Evolutionary conservation across 805 yeast species (phyloP).

Genomic region (Sporopachydermia quercuum): DNA sequence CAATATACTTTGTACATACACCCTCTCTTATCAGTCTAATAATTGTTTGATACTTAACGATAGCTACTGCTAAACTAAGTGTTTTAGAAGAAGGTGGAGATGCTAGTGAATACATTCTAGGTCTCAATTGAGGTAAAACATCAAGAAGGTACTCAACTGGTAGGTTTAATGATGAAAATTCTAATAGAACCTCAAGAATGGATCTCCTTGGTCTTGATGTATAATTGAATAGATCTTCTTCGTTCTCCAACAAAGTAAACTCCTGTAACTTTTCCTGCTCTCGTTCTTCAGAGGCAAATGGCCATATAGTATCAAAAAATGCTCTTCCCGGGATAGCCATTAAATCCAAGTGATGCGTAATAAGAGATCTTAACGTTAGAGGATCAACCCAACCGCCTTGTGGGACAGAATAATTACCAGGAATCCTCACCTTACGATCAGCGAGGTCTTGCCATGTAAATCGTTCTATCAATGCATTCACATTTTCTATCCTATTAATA

Average conservation of each 20-base stretch:
- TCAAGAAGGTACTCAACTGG: constrained; percentile 71
- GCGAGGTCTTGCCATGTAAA: constrained; percentile 70
- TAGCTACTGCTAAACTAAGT: constrained; percentile 63
- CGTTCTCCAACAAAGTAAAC: constrained; percentile 53
- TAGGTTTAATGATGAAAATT: constrained; percentile 59
- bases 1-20: constrained; percentile 67
- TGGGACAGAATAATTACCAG: constrained; percentile 16
- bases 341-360: constrained; percentile 73
- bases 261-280: constrained; percentile 68
- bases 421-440: constrained; percentile 28
- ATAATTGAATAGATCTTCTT: constrained; percentile 76
- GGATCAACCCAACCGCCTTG: constrained; percentile 50
- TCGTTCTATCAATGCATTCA: constrained; percentile 43
- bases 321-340: constrained; percentile 71
- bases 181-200: constrained; percentile 66
- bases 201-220: constrained; percentile 91
- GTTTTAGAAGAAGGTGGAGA: constrained; percentile 27
- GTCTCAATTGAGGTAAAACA: constrained; percentile 61
- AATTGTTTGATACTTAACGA: constrained; percentile 77
- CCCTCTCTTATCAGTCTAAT: constrained; percentile 67
- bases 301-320: constrained; percentile 61
- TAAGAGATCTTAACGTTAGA: constrained; percentile 54
- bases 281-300: constrained; percentile 59
- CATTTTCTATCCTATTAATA: constrained; percentile 46
- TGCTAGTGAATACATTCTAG: constrained; percentile 77